phyloP scores from a whole-genome alignment of 78 protist species.

The Emiliania huxleyi region DNA sequence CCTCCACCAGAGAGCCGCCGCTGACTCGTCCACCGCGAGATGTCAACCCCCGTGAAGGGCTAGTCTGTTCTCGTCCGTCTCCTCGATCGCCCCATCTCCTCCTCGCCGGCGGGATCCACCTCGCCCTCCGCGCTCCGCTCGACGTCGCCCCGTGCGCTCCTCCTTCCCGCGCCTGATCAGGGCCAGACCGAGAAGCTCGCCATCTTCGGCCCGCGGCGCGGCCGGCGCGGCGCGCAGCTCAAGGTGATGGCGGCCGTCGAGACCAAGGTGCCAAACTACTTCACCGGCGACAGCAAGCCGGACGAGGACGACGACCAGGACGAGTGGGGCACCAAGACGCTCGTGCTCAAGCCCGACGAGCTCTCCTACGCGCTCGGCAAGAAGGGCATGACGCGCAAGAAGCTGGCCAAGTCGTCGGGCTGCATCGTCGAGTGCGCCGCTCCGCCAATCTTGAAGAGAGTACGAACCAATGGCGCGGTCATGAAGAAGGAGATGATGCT shows the following conservation, averaged over 20 bases:
- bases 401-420: constrained; percentile 7
- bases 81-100: too few species aligned
- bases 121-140: too few species aligned
- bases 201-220: constrained; percentile 12
- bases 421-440: constrained; percentile 31
- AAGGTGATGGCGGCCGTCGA: constrained; percentile 31
- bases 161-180: too few species aligned
- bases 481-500: too few species aligned
- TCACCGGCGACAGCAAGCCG: neutral
- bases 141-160: too few species aligned
- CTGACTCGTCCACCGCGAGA: too few species aligned
- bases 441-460: too few species aligned
- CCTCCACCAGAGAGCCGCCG: too few species aligned
- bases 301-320: neutral
- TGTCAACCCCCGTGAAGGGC: too few species aligned
- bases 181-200: constrained; percentile 22
- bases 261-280: neutral
- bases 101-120: too few species aligned
- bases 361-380: constrained; percentile 30
- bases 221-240: constrained; percentile 13
- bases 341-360: neutral
- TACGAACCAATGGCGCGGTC: too few species aligned
- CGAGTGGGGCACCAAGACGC: neutral
- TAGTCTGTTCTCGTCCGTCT: too few species aligned
- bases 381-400: constrained; percentile 32